phyloP scores from a whole-genome alignment of 176 grass and related monocot species.

The Oryza longistaminata region DNA sequence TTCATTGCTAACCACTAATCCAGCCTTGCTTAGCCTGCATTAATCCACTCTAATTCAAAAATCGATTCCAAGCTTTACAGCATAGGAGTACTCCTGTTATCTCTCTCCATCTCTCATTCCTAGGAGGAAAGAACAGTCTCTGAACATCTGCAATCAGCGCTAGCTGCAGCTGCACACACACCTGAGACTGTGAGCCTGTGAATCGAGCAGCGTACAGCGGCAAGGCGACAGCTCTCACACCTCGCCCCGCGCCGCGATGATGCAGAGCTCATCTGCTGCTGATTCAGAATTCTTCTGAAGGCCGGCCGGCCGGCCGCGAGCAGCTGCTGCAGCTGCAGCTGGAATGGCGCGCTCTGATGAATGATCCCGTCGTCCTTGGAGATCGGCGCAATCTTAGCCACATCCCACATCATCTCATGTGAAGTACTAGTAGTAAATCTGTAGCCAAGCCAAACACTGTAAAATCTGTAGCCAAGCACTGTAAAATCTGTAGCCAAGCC shows the following conservation, averaged over 20 bases:
- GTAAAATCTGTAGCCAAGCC: background rate
- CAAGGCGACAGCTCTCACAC: background rate
- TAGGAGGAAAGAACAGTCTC: background rate
- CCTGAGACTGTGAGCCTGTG: background rate
- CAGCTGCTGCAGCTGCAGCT: background rate
- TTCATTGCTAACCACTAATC: background rate
- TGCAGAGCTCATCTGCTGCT: background rate
- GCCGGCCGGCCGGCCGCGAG: background rate
- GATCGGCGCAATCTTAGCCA: constrained; percentile 42
- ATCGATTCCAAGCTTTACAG: background rate
- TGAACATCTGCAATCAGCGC: background rate
- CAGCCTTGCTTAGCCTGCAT: background rate
- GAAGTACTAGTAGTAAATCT: background rate
- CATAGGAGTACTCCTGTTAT: background rate
- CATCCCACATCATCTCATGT: constrained; percentile 1
- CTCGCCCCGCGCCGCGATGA: background rate
- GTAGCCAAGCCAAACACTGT: constrained; percentile 1
- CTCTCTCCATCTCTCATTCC: background rate
- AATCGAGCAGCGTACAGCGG: background rate
- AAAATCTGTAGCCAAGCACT: background rate
- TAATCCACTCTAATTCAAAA: background rate
- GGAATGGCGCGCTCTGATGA: background rate
- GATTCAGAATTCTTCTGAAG: constrained; percentile 30
- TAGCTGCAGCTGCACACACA: background rate
- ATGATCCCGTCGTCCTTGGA: constrained; percentile 49